Base-by-base conservation (phyloP, 1,139 yeast species). In the Taphrina pruni region DNA sequence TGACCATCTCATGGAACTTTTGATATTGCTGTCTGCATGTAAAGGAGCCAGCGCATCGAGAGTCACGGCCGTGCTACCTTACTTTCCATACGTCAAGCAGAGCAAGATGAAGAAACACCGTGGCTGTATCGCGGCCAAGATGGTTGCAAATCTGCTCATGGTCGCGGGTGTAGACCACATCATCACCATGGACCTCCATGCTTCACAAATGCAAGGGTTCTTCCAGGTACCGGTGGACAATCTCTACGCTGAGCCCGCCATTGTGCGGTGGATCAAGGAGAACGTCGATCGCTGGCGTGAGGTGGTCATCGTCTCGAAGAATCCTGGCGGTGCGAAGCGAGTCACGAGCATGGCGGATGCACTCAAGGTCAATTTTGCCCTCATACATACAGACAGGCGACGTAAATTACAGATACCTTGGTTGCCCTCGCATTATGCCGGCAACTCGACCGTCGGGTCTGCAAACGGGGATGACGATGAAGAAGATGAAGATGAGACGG, bases 151-250 rank as follows among this genome's bases (percentile, higher is more conserved):
- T 75, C 81, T 95, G 76, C 83, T 95, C 74, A 88, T 93, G 69
- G 94, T 94, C 96, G 98, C 99, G 0, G 99, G 99, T 73, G 99
- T 98, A 32, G 99, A 95, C 80, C 99, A 94, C 81, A 96, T 94
- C 72, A 95, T 94, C 54, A 90, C 97, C 6, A 93, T 94, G 98
- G 99, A 94, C 78, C 83, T 94, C 75, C 99, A 95, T 78, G 74
- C 99, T 38, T 88, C 97, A 52, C 99, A 94, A 80, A 95, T 94
- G 98, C 99, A 94, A 82, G 99, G 99, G 14, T 94, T 95, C 77
- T 94, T 94, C 82, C 87, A 96, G 55, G 92, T 92, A 76, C 99
- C 99, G 0, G 98, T 94, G 39, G 99, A 94, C 79, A 94, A 94
- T 78, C 82, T 94, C 72, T 92, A 90, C 76, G 98, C 97, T 38